phyloP scores from a whole-genome alignment of 495 filamentous ascomycete species.

The Neurospora sp. region DNA sequence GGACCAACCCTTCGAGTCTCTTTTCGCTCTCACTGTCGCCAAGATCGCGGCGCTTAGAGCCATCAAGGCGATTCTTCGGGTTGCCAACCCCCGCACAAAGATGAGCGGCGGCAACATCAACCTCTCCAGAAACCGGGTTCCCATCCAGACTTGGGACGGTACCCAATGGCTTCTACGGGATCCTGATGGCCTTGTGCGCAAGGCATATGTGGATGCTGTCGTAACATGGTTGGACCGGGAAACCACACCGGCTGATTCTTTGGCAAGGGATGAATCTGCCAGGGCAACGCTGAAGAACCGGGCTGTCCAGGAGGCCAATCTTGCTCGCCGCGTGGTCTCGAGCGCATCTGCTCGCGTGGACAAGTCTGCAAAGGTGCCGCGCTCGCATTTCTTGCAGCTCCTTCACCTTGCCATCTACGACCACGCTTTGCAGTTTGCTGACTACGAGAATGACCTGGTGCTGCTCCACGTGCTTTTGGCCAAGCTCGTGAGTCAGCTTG shows the following conservation, averaged over 20 bases:
- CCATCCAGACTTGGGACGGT: conserved; percentile 77
- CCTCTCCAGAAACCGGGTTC: conserved; percentile 61
- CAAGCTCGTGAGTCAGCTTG: conserved; percentile 62
- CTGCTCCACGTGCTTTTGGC: conserved; percentile 65
- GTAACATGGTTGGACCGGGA: conserved; percentile 74
- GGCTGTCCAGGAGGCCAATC: conserved; percentile 17
- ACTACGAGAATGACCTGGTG: conserved; percentile 60
- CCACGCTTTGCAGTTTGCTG: conserved; percentile 59
- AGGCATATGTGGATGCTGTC: conserved; percentile 74
- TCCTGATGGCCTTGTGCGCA: conserved; percentile 60
- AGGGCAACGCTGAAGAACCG: conserved; percentile 28
- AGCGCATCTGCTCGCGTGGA: conserved; percentile 52
- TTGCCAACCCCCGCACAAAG: conserved; percentile 59
- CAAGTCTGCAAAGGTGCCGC: conserved; percentile 42
- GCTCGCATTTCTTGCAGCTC: conserved; percentile 68
- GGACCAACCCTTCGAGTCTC: conserved; percentile 41
- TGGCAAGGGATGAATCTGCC: conserved; percentile 44
- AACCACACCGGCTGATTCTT: conserved; percentile 57
- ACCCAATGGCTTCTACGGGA: conserved; percentile 84
- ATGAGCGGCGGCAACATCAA: conserved; percentile 48
- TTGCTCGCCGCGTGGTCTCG: conserved; percentile 58
- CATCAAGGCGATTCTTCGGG: conserved; percentile 67
- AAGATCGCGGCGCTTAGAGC: conserved; percentile 68
- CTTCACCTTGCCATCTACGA: conserved; percentile 84
- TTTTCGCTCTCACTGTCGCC: conserved; percentile 65